phyloP scores from a whole-genome alignment of 371 early-diverging fungal species.

The Syncephalastrum monosporum region DNA sequence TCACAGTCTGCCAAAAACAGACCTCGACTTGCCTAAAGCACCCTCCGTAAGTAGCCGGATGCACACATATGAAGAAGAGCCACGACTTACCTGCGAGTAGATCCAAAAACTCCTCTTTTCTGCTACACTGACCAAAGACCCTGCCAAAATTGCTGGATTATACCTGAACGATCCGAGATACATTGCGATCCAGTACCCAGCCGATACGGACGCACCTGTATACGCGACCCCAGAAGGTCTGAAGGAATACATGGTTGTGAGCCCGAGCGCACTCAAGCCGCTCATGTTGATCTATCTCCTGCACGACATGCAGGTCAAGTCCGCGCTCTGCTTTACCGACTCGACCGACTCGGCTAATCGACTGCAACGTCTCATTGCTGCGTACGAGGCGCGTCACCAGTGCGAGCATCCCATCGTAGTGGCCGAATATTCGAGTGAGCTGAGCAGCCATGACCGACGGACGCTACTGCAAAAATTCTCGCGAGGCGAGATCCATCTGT shows the following conservation, averaged over 20 bases:
- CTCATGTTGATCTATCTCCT: constrained; percentile 78
- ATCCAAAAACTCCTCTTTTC: constrained; percentile 91
- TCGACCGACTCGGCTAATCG: constrained; percentile 86
- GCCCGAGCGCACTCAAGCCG: constrained; percentile 68
- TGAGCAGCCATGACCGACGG: constrained; percentile 63
- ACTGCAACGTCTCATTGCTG: constrained; percentile 66
- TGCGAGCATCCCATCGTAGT: constrained; percentile 42
- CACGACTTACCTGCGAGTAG: constrained; percentile 13
- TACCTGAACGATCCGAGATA: constrained; percentile 77
- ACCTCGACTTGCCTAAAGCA: constrained; percentile 53
- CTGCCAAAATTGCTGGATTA: constrained; percentile 86
- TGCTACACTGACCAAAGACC: constrained; percentile 91
- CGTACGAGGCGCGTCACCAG: constrained; percentile 43
- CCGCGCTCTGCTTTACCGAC: constrained; percentile 85
- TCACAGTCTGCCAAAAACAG: constrained; percentile 48
- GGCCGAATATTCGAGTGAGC: constrained; percentile 85
- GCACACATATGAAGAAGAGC: not conserved
- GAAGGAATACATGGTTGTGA: constrained; percentile 70
- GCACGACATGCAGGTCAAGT: constrained; percentile 57
- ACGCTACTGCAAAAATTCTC: constrained; percentile 70
- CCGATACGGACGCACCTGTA: constrained; percentile 36
- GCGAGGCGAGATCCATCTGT: constrained; percentile 65
- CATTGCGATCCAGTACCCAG: constrained; percentile 58
- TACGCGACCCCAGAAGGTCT: constrained; percentile 65
- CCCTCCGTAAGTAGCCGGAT: constrained; percentile 37